Base-by-base conservation (phyloP, 75 land plant genomes). In the Picea glauca region DNA sequence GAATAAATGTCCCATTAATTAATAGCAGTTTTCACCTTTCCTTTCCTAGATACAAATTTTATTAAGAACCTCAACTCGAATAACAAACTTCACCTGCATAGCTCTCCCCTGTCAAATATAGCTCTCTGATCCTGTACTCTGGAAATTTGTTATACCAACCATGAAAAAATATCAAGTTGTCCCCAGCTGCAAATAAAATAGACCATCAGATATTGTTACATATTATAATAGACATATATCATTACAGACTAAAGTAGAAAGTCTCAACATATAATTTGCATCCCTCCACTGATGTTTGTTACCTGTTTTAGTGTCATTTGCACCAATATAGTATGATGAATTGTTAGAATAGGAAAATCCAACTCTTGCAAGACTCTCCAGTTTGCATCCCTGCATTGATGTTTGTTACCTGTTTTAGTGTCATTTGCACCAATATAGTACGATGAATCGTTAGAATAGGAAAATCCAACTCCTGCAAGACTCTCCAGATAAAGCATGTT, bases 391-490 rank as follows among this genome's bases (percentile, higher is more conserved):
- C 17, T 32, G 6, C 13, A 40, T 7, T 4, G 3, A 75, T 75
- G 3, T 2, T 17, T 3, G 72, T 31, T 89, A 87, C 98, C 99
- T 74, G 98, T 96, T 66, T 67, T 80, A 60, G 88, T 84, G 72
- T 96, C 98, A 79, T 85, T 80, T 4, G 88, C 88, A 64, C 77
- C 78, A 5, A 63, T 79, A 79, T 92, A 86, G 35, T 81, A 80
- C 32, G 93, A 89, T 54, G 87, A n/a, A 78, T 94, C 80, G 38
- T 77, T 83, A 13, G 99, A 89, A 80, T 92, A 96, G 58, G 98
- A 96, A 72, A 90, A 96, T 0, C 98, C 98, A 78, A 96, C 98
- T 83, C 99, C n/a, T n/a, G n/a, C n/a, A n/a, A n/a, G n/a, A n/a
- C n/a, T n/a, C 26, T 26, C 26, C 0, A 26, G 26, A 26, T 26